Evolutionary conservation across 768 basidiomycete species (phyloP), one percentile per base, ranked within the genome.

Genomic region (Russula earlei): DNA sequence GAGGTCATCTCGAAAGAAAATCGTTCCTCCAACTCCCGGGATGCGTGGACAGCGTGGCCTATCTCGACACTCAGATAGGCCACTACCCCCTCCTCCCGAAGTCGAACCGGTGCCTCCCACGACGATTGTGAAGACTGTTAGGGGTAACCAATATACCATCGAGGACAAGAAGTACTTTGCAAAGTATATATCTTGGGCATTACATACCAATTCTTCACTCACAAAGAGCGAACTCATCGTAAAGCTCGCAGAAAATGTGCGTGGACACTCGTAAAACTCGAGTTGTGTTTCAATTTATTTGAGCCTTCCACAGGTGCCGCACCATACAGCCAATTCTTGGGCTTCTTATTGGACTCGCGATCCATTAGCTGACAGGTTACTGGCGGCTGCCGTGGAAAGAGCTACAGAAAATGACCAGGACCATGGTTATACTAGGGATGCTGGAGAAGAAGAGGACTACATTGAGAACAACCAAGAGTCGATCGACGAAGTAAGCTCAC

Each of bases 61-160:
- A 19, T 58, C 38, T 48, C 46, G 46, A 45, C 52, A 31, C 52
- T 36, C 27, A 0, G 77, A 81, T 45, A 71, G 84, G 52, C 76
- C 73, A 59, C 71, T 83, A 31, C 85, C 84, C 6, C 72, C 74
- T 8, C 81, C 83, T 14, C 84, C 85, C 1, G 80, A 81, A 20
- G 80, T 83, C 44, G 81, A 82, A n/a, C 86, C 86, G 1, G 79
- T 74, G 3, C 85, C 86, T 22, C 86, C 85, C 7, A 75, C 74
- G 9, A 67, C 67, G 53, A 65, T 82, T 25, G 70, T 54, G 8
- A 48, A 82, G 42, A 63, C 66, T 37, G 69, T 68, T 6, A 68
- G 75, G 53, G 83, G 84, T 47, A 77, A 84, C 59, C 80, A 70
- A 66, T 88, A 82, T 63, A 87, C 85, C 2, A 69, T 74, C 24